phyloP scores from a whole-genome alignment of 306 rosid genomes.

The Corylus heterophylla region DNA sequence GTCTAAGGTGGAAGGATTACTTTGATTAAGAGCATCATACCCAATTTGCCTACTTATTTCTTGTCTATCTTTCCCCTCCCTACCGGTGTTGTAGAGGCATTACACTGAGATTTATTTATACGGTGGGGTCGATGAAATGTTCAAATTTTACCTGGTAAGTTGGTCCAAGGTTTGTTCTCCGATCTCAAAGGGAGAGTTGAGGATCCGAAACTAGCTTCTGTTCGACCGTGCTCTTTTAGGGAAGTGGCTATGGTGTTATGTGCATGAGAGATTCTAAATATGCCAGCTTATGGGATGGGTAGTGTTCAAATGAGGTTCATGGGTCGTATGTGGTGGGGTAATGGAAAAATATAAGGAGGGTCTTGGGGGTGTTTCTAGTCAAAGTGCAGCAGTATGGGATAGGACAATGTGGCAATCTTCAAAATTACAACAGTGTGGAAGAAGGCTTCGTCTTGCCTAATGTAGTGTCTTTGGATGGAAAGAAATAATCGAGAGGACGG shows the following conservation, averaged over 20 bases:
- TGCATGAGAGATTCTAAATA: neutral
- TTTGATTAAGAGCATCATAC: neutral
- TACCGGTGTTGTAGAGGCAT: neutral
- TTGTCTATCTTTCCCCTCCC: neutral
- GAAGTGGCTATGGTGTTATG: neutral
- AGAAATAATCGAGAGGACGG: too few species aligned
- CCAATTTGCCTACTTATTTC: neutral
- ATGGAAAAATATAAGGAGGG: neutral
- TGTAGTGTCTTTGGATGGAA: too few species aligned
- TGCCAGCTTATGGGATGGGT: neutral
- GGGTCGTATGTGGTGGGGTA: neutral
- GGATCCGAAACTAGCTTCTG: neutral
- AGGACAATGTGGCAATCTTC: too few species aligned
- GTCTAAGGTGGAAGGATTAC: neutral
- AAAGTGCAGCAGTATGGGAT: too few species aligned
- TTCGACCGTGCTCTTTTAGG: neutral
- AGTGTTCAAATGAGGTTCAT: too few species aligned
- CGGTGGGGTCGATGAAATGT: too few species aligned
- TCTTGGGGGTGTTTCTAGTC: neutral
- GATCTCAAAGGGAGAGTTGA: neutral
- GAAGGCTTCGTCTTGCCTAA: too few species aligned
- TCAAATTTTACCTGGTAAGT: neutral
- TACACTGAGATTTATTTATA: too few species aligned
- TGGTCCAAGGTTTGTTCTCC: neutral
- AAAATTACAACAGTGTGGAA: too few species aligned